Evolutionary conservation across 1,284 basidiomycete genomes (phyloP).

Genomic region (Malassezia brasiliensis): DNA sequence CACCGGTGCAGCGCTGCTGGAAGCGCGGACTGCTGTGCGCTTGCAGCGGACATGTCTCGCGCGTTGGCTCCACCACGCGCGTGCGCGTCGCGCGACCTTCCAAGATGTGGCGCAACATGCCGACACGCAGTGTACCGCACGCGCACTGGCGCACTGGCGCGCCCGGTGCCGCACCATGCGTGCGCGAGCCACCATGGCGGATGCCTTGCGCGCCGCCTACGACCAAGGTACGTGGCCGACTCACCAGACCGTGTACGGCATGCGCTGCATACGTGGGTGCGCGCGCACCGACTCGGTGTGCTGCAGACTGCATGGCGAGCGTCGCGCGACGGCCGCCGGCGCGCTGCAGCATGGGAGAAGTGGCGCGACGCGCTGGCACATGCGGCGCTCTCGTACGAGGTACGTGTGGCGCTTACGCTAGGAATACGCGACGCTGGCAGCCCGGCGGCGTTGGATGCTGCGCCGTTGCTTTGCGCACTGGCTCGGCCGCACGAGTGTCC

Average conservation of each 20-base stretch:
- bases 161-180: not conserved
- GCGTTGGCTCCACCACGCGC: too few relatives aligned
- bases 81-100: too few relatives aligned
- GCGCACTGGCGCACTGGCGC: not conserved
- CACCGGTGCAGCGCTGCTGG: not conserved
- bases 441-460: constrained; percentile 4
- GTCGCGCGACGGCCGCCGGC: too few relatives aligned
- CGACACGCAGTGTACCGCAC: too few relatives aligned
- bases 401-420: not conserved
- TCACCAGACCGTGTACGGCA: not conserved
- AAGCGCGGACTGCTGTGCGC: not conserved
- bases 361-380: constrained; percentile 9
- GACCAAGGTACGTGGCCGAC: too few relatives aligned
- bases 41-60: not conserved
- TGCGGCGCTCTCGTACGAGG: constrained; percentile 1
- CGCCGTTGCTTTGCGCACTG: constrained; percentile 7
- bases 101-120: too few relatives aligned
- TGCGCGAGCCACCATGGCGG: not conserved
- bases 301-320: too few relatives aligned
- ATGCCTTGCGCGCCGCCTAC: too few relatives aligned
- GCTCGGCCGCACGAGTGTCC: constrained; percentile 2
- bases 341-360: not conserved
- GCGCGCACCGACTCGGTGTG: too few relatives aligned
- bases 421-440: constrained; percentile 4
- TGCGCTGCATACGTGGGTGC: too few relatives aligned